These are phyloP conservation scores for Sugiyamaella lignohabitans DNA, from an alignment of 805 yeast species.

Conservation along the genomic window DNA sequence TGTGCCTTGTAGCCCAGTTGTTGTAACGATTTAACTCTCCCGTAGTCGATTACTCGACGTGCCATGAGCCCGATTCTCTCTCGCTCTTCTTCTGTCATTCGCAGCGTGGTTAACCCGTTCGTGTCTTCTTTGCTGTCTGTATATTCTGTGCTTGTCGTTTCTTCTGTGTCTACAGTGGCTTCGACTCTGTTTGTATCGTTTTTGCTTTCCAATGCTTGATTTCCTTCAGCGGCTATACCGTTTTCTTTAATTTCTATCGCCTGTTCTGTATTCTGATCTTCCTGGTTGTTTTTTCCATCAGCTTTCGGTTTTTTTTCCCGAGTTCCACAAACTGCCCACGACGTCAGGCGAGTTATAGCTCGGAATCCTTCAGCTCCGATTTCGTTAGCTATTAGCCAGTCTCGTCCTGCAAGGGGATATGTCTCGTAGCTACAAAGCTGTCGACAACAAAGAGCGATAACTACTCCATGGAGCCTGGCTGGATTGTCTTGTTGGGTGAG, in stretches of 20 bases:
- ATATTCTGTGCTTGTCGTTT: too few species aligned
- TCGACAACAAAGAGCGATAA: slow-evolving; percentile 91
- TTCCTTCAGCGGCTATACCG: too few species aligned
- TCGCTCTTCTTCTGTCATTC: slow-evolving; percentile 42
- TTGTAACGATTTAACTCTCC: slow-evolving; percentile 49
- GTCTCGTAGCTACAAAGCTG: slow-evolving; percentile 67
- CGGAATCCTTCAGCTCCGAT: slow-evolving; percentile 31
- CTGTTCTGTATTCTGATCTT: too few species aligned
- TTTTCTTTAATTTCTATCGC: too few species aligned
- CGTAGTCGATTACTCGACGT: slow-evolving; percentile 67
- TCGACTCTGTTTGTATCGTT: not conserved
- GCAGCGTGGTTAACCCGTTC: too few species aligned
- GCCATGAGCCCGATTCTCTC: slow-evolving; percentile 59
- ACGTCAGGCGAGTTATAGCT: slow-evolving; percentile 55
- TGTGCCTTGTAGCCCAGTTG: slow-evolving; percentile 30
- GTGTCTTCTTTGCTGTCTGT: too few species aligned
- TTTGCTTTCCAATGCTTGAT: too few species aligned
- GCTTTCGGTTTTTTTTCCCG: slow-evolving; percentile 26
- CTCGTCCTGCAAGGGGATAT: slow-evolving; percentile 43
- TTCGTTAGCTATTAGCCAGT: slow-evolving; percentile 30
- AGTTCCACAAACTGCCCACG: slow-evolving; percentile 86
- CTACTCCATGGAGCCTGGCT: slow-evolving; percentile 40
- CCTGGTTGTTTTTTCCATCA: not conserved
- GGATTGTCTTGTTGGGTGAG: not conserved
- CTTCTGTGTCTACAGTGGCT: too few species aligned